These are phyloP conservation scores for Escallonia herrerae DNA, from an alignment of 129 eudicot species.

Conservation along the genomic window DNA sequence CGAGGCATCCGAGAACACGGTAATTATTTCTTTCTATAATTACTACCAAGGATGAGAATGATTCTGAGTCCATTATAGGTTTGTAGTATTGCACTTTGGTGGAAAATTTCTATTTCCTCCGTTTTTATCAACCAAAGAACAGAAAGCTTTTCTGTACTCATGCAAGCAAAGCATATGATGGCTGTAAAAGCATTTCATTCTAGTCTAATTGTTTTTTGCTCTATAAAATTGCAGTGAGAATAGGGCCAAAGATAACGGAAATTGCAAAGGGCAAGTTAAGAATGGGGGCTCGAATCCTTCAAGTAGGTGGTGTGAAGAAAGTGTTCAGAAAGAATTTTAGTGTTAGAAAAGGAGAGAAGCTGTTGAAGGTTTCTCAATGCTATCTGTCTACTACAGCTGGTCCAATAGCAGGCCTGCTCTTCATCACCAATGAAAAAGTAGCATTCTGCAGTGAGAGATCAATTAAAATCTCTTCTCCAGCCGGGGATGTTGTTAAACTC, in stretches of 20 bases:
- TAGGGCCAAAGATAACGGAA: conserved; percentile 23
- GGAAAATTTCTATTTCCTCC: background rate
- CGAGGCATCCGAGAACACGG: conserved; percentile 36
- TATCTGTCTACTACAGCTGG: conserved; percentile 34
- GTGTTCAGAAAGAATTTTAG: conserved; percentile 30
- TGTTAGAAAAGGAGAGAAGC: conserved; percentile 18
- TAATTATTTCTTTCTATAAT: conserved; percentile 1
- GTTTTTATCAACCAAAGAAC: background rate
- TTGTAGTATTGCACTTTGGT: background rate
- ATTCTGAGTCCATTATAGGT: background rate
- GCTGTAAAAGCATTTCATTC: background rate
- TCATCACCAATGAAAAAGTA: conserved; percentile 22
- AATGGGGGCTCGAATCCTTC: conserved; percentile 34
- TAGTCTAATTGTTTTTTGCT: background rate
- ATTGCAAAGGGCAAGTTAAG: conserved; percentile 34
- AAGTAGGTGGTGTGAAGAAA: conserved; percentile 28
- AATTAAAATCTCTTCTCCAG: conserved; percentile 21
- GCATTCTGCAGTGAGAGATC: conserved; percentile 35
- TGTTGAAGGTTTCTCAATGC: conserved; percentile 34
- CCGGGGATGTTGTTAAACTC: conserved; percentile 17
- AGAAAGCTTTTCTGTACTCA: background rate
- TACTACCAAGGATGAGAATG: background rate
- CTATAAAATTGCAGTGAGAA: conserved; percentile 16
- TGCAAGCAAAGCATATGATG: background rate
- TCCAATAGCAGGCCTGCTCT: conserved; percentile 37